phyloP scores from a whole-genome alignment of 2,329 filamentous ascomycete species.

The Aspergillus tubingensis region DNA sequence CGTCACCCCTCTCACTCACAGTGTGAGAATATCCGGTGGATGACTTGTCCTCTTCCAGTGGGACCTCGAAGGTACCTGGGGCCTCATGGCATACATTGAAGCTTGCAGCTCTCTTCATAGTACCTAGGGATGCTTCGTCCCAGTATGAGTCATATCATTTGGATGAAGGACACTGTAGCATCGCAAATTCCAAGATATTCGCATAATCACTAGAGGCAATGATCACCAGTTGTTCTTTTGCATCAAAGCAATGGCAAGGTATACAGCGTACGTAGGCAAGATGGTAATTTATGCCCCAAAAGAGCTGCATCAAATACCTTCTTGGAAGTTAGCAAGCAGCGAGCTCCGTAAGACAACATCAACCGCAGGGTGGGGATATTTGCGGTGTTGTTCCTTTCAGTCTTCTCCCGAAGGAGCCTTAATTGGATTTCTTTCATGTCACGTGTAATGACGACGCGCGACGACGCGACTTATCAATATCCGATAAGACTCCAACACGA shows the following conservation, averaged over 20 bases:
- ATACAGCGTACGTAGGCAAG: neutral
- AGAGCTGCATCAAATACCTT: neutral
- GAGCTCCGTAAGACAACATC: no score
- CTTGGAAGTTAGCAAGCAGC: neutral
- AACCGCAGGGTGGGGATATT: no score
- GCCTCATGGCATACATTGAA: no score
- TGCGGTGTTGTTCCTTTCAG: no score
- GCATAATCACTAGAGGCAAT: neutral
- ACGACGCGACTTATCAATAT: slow-evolving; percentile 15
- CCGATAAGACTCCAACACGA: slow-evolving; percentile 2
- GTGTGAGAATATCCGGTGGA: neutral
- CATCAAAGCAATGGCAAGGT: neutral
- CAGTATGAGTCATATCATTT: no score
- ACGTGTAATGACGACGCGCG: slow-evolving; percentile 14
- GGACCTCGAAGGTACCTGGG: no score
- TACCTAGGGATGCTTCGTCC: no score
- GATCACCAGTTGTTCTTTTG: neutral
- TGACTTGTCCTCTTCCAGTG: neutral
- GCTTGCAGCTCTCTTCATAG: neutral
- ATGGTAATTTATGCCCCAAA: neutral
- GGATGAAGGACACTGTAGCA: neutral
- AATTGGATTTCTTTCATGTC: neutral
- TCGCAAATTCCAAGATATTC: neutral
- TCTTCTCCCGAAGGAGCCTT: neutral
- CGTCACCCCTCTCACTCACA: neutral